Conservation (phyloP, 345 rosid genomes). For the Brassica juncea region DNA sequence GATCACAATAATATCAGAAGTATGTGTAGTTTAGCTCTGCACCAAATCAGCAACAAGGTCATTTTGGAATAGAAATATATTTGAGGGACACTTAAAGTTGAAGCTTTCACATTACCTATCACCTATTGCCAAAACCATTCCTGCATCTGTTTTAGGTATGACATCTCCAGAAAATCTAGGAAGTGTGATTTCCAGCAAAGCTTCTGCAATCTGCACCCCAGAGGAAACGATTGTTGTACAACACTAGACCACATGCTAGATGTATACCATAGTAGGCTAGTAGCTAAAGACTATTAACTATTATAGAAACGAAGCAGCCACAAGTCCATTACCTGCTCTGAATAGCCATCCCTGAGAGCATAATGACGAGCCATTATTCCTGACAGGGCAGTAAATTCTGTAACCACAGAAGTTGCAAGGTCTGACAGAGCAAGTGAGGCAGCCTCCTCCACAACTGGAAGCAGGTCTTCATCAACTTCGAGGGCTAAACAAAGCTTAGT, state of each 20-base stretch:
- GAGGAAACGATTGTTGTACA: conserved; percentile 17
- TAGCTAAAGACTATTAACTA: conserved; percentile 8
- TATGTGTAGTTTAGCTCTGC: conserved; percentile 8
- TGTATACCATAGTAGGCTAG: conserved; percentile 6
- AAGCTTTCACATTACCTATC: conserved; percentile 64
- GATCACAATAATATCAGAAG: conserved; percentile 16
- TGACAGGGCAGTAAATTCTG: conserved; percentile 86
- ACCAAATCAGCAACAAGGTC: not conserved
- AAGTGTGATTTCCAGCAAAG: conserved; percentile 79
- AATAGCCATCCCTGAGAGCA: conserved; percentile 90
- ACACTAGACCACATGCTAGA: conserved; percentile 7
- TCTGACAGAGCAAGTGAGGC: conserved; percentile 96
- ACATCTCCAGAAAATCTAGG: conserved; percentile 92
- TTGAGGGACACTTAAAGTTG: conserved; percentile 19
- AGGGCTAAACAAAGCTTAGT: conserved; percentile 54
- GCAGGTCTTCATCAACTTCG: conserved; percentile 52
- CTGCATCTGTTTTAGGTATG: conserved; percentile 82
- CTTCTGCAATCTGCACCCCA: conserved; percentile 74
- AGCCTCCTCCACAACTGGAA: conserved; percentile 65
- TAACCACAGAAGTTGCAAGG: conserved; percentile 91
- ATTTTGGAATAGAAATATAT: conserved; percentile 12
- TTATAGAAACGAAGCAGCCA: not conserved
- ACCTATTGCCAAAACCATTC: conserved; percentile 83
- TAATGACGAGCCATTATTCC: conserved; percentile 97
- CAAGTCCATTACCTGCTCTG: conserved; percentile 62